Evolutionary conservation across 2,329 filamentous ascomycete genomes (phyloP), one percentile per base, ranked within the genome.

Genomic region (Emergomyces orientalis): DNA sequence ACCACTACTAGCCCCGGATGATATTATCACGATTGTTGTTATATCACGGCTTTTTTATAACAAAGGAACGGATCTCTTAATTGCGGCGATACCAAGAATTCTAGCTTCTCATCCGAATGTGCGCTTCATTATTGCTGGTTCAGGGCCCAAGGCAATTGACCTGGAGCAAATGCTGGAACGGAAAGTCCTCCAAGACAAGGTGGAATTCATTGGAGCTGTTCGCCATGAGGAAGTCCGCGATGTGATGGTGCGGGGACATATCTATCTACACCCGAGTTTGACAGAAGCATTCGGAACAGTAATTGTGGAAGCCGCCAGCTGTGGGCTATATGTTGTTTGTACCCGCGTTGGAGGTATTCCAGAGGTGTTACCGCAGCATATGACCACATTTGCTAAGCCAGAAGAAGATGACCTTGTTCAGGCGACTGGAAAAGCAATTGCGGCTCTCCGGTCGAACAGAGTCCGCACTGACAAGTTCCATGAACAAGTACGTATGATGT

Each of bases 21-120:
- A 97, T 69, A 88, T 86, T 13, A 93, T 99, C 70, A 97, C 91
- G 8, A 97, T 99, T 63, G 91, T 99, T 1, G 93, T 99, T 25
- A 96, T 99, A 65, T 97, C 92, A 9, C 90, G 94, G 25, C 85
- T 99, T 1, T 99, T 97, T 77, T 97, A 97, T 77, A 99, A 99
- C 77, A 99, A 99, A 75, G 94, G 94, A 64, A 97, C 91, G 1
- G 95, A 99, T 74, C 84, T 99, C 0, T 84, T 99, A n/a, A 96
- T 96, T 30, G 94, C 93, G 13, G 91, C 91, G 3, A 96, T 99
- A 61, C 94, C 94, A 0, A 87, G 92, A 57, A 96, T 99, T 61
- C 84, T 97, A 34, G 88, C 91, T 59, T 85, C 87, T 17, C 90
- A 99, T 72, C 89, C 91, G 0, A 95, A 97, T 73, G 94, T 96